A percentile compares a stretch with the other conserved stretches of the same genome.
Conservation (phyloP, 2,329 filamentous ascomycete species). For the Alternaria alternata region DNA sequence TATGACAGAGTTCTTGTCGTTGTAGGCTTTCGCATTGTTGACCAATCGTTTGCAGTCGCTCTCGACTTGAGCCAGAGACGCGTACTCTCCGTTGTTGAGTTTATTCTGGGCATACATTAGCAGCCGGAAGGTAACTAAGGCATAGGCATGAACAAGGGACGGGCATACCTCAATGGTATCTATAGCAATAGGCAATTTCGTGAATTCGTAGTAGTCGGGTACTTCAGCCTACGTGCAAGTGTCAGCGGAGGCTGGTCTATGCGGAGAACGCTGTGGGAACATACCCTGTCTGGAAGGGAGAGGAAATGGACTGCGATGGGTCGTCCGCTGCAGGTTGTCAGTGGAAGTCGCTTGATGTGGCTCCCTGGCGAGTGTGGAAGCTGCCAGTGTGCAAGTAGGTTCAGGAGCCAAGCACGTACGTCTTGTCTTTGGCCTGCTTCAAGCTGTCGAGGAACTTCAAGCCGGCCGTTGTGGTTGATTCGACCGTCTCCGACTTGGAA, state of each 20-base stretch:
- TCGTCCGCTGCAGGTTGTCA: conserved; percentile 63
- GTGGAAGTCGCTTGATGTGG: conserved; percentile 9
- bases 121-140: conserved; percentile 1
- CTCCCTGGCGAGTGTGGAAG: not conserved
- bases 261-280: conserved; percentile 24
- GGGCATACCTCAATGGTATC: conserved; percentile 71
- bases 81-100: conserved; percentile 73
- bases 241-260: conserved; percentile 24
- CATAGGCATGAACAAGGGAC: not conserved
- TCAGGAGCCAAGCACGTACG: conserved; percentile 61
- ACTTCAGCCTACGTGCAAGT: conserved; percentile 60
- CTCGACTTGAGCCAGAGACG: conserved; percentile 76
- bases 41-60: conserved; percentile 89
- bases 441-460: conserved; percentile 78
- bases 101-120: conserved; percentile 59
- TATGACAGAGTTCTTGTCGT: conserved; percentile 73
- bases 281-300: conserved; percentile 68
- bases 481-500: conserved; percentile 62
- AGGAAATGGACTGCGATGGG: conserved; percentile 79
- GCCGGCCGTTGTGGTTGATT: conserved; percentile 75
- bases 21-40: conserved; percentile 85
- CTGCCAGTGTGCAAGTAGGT: conserved; percentile 8
- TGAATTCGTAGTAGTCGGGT: conserved; percentile 79
- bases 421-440: conserved; percentile 80
- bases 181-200: conserved; percentile 80